Evolutionary conservation across 768 basidiomycete genomes (phyloP).

Genomic region (Kwoniella europaea): DNA sequence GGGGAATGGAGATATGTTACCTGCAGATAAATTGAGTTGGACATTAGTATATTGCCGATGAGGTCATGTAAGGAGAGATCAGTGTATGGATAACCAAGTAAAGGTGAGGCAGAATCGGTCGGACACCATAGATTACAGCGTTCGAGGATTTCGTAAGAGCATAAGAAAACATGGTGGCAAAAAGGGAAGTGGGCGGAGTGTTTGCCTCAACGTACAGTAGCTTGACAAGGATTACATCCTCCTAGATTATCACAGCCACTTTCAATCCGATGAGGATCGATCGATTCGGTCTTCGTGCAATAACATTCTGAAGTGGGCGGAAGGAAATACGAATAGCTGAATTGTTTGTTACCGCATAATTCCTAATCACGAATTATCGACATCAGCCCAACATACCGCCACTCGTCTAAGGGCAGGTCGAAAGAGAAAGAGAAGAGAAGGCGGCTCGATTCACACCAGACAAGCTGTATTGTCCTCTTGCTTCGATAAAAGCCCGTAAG

Average conservation of each 20-base stretch:
- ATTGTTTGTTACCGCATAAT: conserved; percentile 14
- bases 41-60: no score
- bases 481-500: not conserved
- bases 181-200: not conserved
- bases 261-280: conserved; percentile 2
- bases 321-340: conserved; percentile 9
- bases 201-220: not conserved
- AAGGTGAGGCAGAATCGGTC: no score
- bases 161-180: not conserved
- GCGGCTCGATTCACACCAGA: conserved; percentile 6
- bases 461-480: conserved; percentile 6
- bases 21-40: not conserved
- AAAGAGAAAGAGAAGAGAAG: not conserved
- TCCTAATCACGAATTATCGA: not conserved
- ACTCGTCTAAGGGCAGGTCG: not conserved
- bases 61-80: no score
- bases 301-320: not conserved
- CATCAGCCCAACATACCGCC: not conserved
- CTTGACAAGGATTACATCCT: conserved; percentile 11
- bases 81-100: no score
- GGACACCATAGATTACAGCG: no score
- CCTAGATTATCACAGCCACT: conserved; percentile 8
- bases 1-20: conserved; percentile 12
- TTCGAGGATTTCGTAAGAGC: not conserved
- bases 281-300: not conserved